These are phyloP conservation scores for Yamadazyma mexicana DNA, from an alignment of 1,139 yeast species.

Conservation along the genomic window DNA sequence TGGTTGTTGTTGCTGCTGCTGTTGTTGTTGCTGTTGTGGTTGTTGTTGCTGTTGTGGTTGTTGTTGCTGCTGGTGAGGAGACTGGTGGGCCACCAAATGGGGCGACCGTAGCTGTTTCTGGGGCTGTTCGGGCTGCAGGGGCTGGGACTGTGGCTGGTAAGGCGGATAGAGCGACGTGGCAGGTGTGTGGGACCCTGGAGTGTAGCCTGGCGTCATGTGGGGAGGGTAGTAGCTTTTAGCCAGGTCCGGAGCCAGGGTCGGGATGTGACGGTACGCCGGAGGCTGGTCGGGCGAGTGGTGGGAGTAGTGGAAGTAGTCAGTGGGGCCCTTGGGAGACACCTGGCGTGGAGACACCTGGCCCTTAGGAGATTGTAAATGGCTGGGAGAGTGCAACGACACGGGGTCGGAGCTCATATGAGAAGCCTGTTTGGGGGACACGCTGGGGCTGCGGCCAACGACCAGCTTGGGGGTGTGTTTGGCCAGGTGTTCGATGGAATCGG, in stretches of 20 bases:
- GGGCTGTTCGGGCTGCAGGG: not conserved
- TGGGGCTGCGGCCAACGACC: not conserved
- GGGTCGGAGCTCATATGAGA: not conserved
- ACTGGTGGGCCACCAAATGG: not conserved
- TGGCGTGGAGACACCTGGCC: no score
- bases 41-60: not conserved
- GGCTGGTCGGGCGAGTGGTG: constrained; percentile 1
- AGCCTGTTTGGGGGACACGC: constrained; percentile 1
- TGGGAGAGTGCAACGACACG: not conserved
- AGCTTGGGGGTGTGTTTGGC: not conserved
- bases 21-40: not conserved
- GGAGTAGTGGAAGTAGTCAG: constrained; percentile 3
- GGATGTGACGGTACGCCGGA: not conserved
- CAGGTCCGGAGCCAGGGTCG: not conserved
- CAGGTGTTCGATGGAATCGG: not conserved
- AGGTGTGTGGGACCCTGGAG: not conserved
- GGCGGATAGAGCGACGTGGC: not conserved
- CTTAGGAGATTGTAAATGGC: no score
- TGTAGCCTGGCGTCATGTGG: constrained; percentile 1
- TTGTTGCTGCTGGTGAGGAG: not conserved
- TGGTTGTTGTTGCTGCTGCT: not conserved
- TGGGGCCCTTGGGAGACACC: constrained; percentile 2
- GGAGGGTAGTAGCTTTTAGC: not conserved
- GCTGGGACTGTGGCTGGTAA: not conserved
- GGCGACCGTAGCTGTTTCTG: constrained; percentile 3